phyloP scores from a whole-genome alignment of 768 basidiomycete genomes.

The Auriscalpium orientale region DNA sequence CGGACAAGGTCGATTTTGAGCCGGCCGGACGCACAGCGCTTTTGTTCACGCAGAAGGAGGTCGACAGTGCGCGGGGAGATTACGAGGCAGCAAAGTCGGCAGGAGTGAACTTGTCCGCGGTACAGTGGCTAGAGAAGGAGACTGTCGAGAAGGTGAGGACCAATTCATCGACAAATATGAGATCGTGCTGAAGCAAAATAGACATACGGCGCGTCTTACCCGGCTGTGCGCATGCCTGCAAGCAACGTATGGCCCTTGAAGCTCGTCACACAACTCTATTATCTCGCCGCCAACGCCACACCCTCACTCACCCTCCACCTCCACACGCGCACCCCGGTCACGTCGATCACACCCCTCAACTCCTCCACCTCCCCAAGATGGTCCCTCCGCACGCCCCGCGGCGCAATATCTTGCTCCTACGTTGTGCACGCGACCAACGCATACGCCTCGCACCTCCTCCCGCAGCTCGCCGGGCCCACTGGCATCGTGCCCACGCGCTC shows the following conservation, averaged over 20 bases:
- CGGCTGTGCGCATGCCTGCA: constrained; percentile 43
- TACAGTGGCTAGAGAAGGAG: constrained; percentile 39
- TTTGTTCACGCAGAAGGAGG: constrained; percentile 40
- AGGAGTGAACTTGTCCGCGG: constrained; percentile 37
- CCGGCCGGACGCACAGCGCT: constrained; percentile 46
- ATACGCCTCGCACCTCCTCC: constrained; percentile 73
- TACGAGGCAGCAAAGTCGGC: constrained; percentile 46
- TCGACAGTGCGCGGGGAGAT: constrained; percentile 32
- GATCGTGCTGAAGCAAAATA: constrained; percentile 5
- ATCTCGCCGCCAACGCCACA: constrained; percentile 28
- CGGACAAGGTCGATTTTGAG: constrained; percentile 52
- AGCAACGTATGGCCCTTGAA: constrained; percentile 78
- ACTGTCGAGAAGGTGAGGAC: constrained; percentile 40
- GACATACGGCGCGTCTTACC: constrained; percentile 40
- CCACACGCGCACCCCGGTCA: constrained; percentile 72
- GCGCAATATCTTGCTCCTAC: constrained; percentile 47
- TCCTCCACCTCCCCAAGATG: constrained; percentile 27
- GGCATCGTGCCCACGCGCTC: constrained; percentile 68
- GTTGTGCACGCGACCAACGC: constrained; percentile 86
- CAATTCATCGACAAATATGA: neutral
- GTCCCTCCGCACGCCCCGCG: constrained; percentile 59
- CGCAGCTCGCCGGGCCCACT: constrained; percentile 44
- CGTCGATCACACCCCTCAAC: constrained; percentile 26
- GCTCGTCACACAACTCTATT: constrained; percentile 61
- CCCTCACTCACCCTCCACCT: constrained; percentile 39